Base-by-base conservation (phyloP, 2,329 filamentous ascomycete species). In the Aureobasidium melanogenum region DNA sequence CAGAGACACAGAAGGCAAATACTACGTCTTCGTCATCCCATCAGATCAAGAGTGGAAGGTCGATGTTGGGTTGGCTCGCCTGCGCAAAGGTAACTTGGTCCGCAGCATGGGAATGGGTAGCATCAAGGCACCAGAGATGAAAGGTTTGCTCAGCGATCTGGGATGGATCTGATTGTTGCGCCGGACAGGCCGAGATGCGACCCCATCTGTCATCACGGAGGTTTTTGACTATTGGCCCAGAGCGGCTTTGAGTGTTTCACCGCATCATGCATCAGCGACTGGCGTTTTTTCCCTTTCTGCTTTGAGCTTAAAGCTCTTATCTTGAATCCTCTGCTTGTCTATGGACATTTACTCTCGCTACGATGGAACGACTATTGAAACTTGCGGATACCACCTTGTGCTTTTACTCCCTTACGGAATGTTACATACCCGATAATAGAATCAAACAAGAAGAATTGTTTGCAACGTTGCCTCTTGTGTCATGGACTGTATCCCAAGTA, bases 21-120 rank as follows among this genome's bases (percentile, higher is more conserved):
- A 78, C 66, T 86, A 84, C 67, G 79, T 85, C 65, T 86, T 86
- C 66, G 75, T 87, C 22, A 71, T 87, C 57, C 77, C 80, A 46
- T 78, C 84, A 61, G 77, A 74, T 17, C 84, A 87, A 69, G 82
- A 79, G 39, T 86, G 83, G 82, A 87, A 87, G 70, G 79, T 86
- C 22, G 81, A 80, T 0, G 73, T 82, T 43, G 84, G 84, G 1
- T 71, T 87, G 46, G 77, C 83, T 69, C 75, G 80, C 28, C 71
- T 87, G 63, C 74, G 79, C 51, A 78, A 80, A 64, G 83, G 84
- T 17, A 79, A 77, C 60, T 79, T 82, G 66, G 82, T 84, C 32
- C 73, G 82, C 62, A 76, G 78, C 30, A 64, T 86, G 67, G 80
- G 78, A 17, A 79, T 82, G 43, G 78, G 76, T 60, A 78, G 77